phyloP scores from a whole-genome alignment of 1,284 basidiomycete genomes.

The Marasmius tenuissimus region DNA sequence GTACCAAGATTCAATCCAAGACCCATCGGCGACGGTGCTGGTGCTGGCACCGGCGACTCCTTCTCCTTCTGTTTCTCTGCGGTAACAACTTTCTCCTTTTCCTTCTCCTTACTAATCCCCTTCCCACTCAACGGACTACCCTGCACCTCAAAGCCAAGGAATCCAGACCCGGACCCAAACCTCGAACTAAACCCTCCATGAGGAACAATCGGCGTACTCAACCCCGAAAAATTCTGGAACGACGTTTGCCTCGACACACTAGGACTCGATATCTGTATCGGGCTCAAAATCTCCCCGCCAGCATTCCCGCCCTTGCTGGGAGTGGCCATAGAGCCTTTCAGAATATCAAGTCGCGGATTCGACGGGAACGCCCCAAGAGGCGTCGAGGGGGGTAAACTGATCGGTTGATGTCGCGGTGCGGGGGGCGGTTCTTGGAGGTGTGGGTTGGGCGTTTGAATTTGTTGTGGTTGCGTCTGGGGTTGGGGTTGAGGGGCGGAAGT shows the following conservation, averaged over 20 bases:
- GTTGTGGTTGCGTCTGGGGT: neutral
- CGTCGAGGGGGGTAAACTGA: neutral
- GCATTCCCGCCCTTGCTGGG: slow-evolving; percentile 19
- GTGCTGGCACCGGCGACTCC: slow-evolving; percentile 1
- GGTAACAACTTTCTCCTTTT: neutral
- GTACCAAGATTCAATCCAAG: too few species aligned
- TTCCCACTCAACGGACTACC: slow-evolving; percentile 21
- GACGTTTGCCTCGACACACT: slow-evolving; percentile 15
- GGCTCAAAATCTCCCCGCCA: slow-evolving; percentile 46
- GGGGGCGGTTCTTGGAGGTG: neutral
- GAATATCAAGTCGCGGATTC: slow-evolving; percentile 27
- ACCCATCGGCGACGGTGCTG: slow-evolving; percentile 3
- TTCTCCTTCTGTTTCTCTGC: neutral
- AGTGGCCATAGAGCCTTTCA: slow-evolving; percentile 36
- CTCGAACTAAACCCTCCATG: neutral
- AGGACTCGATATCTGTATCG: slow-evolving; percentile 42
- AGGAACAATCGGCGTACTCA: neutral
- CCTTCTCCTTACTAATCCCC: slow-evolving; percentile 10
- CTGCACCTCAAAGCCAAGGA: neutral
- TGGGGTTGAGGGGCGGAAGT: neutral
- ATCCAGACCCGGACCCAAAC: neutral
- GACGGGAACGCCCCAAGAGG: neutral
- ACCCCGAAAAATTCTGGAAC: slow-evolving; percentile 9
- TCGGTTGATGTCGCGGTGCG: neutral
- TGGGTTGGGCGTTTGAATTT: neutral